These are phyloP conservation scores for Aureobasidium sp. DNA, from an alignment of 2,329 filamentous ascomycete genomes.

Conservation along the genomic window DNA sequence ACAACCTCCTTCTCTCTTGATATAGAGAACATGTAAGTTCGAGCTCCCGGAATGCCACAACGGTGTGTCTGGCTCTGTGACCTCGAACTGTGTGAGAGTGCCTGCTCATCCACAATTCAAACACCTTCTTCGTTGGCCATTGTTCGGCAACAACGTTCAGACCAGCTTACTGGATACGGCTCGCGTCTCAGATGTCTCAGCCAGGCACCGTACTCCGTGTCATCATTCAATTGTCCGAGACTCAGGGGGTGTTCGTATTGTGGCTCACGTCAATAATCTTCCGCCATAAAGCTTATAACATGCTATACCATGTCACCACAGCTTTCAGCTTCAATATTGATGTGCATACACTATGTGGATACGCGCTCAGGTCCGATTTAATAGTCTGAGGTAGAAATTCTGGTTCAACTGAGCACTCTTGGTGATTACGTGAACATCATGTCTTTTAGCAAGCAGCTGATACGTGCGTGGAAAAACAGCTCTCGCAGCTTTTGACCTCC, in stretches of 20 bases:
- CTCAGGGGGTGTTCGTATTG: neutral
- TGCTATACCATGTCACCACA: neutral
- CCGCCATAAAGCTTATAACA: conserved; percentile 7
- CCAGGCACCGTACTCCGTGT: neutral
- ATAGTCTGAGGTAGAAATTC: neutral
- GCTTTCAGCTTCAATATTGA: neutral
- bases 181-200: conserved; percentile 9
- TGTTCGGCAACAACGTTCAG: conserved; percentile 8
- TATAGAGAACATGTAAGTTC: neutral
- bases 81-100: conserved; percentile 1
- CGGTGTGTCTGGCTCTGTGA: conserved; percentile 4
- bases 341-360: conserved; percentile 6
- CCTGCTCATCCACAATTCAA: neutral
- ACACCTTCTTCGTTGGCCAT: conserved; percentile 7
- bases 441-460: neutral
- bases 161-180: neutral
- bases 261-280: neutral
- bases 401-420: neutral
- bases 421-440: neutral
- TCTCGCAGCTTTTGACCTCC: neutral
- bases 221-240: neutral
- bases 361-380: neutral
- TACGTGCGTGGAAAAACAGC: neutral
- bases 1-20: neutral
- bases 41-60: neutral